Evolutionary conservation across 441 rosid genomes (phyloP).

Genomic region (Arabidopsis lyrata): DNA sequence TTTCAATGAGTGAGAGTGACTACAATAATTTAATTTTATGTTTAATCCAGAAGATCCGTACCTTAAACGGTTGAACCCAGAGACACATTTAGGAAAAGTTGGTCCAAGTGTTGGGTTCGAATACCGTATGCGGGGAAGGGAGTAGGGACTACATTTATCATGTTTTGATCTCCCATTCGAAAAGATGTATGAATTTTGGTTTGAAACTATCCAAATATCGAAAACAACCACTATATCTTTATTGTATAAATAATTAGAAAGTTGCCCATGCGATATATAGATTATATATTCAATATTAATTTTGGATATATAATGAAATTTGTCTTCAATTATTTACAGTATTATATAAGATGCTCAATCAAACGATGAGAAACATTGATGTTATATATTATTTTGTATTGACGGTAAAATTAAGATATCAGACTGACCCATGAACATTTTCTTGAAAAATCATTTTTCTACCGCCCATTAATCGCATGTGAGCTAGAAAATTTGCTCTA

Average conservation of each 20-base stretch:
- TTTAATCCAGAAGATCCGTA: not conserved
- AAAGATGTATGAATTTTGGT: not conserved
- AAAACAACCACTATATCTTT: too few species aligned
- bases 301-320: too few species aligned
- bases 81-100: not conserved
- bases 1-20: constrained; percentile 3
- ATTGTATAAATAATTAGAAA: too few species aligned
- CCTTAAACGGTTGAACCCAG: not conserved
- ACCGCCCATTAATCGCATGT: not conserved
- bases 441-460: not conserved
- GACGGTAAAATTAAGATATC: not conserved
- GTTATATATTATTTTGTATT: too few species aligned
- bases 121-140: not conserved
- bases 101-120: not conserved
- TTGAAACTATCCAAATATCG: too few species aligned
- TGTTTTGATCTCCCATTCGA: not conserved
- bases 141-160: not conserved
- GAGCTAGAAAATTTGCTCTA: not conserved
- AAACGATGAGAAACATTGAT: not conserved
- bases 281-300: too few species aligned
- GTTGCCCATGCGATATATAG: too few species aligned
- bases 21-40: not conserved
- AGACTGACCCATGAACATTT: not conserved
- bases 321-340: too few species aligned
- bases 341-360: not conserved